Base-by-base conservation (phyloP, 768 basidiomycete genomes). In the Tulasnella sp. region DNA sequence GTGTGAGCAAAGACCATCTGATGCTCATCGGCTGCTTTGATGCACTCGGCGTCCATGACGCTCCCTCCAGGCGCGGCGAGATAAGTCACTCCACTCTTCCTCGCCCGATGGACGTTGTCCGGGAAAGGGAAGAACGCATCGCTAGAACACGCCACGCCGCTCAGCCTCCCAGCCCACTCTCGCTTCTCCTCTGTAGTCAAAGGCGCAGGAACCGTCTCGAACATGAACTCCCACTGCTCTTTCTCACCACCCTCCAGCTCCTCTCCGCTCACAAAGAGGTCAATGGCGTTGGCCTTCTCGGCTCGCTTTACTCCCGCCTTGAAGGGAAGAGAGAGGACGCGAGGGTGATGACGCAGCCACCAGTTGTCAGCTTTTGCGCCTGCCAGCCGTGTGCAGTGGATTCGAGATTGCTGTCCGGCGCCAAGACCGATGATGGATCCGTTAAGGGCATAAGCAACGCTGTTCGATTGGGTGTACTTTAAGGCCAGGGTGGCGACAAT, bases 121-220 rank as follows among this genome's bases (percentile, higher is more conserved):
- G 94, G 80, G 82, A 98, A 98, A 17, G 96, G 96, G 92, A 98
- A 98, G 80, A 99, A 99, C 52, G 94, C 96, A 65, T 99, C 96
- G 62, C 90, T 92, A 30, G 89, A 88, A 72, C 96, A 94, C 4
- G 87, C 83, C 52, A 98, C 94, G 21, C 82, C 87, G 61, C 85
- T 83, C 59, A 98, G 74, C 73, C 84, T 74, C 48, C 65, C 71
- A 52, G 80, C 81, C 80, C 92, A 93, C 53, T 80, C 79, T 67
- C 76, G 80, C 69, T 80, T 84, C 73, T 96, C 92, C 61, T 76
- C 76, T 15, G 74, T 77, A 15, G 73, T 80, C 63, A 99, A 73
- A 17, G 83, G 74, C 62, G 71, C 73, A 0, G 92, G 88, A 3
- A 80, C 70, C 10, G 70, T 75, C 63, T 88, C 89, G 66, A 99